Evolutionary conservation across 768 basidiomycete genomes (phyloP).

Genomic region (Tubosaeta sp.): DNA sequence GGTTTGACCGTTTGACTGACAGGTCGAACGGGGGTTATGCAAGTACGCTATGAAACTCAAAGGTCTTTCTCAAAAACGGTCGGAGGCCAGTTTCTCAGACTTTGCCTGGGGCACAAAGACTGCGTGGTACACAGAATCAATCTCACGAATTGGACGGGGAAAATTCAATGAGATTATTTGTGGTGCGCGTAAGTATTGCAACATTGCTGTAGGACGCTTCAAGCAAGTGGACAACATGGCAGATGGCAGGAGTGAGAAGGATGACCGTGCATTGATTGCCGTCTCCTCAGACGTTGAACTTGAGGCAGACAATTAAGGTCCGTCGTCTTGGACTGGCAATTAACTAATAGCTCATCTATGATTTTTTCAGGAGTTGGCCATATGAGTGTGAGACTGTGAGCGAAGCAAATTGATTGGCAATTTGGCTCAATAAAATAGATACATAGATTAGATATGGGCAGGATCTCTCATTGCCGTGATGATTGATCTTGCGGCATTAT

Average conservation of each 20-base stretch:
- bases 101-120: not conserved
- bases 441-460: too few species aligned
- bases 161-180: not conserved
- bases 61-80: not conserved
- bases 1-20: too few species aligned
- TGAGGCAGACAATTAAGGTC: too few species aligned
- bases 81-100: not conserved
- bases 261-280: not conserved
- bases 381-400: too few species aligned
- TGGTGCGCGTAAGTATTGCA: not conserved
- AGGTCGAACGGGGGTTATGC: not conserved
- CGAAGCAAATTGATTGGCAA: too few species aligned
- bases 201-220: not conserved
- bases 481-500: too few species aligned
- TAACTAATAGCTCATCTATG: too few species aligned
- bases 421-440: too few species aligned
- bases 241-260: too few species aligned
- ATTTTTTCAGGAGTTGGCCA: too few species aligned
- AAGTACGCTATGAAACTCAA: not conserved
- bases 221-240: not conserved
- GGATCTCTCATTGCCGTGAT: too few species aligned
- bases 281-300: not conserved
- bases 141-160: not conserved
- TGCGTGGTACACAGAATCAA: not conserved
- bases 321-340: too few species aligned